Evolutionary conservation across 208 protist species (phyloP).

Genomic region (Trichomonas vaginalis): DNA sequence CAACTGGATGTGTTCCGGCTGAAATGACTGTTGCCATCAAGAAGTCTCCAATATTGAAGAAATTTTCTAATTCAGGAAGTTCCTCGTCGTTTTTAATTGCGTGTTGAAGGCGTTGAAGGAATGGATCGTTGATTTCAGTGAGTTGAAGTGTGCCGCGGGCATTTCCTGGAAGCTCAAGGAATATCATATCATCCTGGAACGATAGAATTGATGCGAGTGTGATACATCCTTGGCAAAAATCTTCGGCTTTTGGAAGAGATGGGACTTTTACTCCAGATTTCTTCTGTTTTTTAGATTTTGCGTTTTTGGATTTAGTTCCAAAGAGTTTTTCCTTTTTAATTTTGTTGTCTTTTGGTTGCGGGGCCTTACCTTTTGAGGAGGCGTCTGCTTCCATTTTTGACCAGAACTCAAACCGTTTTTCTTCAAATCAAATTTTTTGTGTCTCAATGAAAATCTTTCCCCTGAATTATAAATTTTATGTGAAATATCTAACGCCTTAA

Average conservation of each 20-base stretch:
- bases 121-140: background rate
- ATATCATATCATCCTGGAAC: background rate
- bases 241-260: background rate
- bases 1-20: background rate
- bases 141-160: background rate
- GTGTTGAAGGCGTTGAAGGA: background rate
- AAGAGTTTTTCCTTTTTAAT: background rate
- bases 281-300: background rate
- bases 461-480: too few species aligned
- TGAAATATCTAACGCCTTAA: too few species aligned
- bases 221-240: background rate
- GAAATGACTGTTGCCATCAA: background rate
- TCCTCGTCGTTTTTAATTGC: background rate
- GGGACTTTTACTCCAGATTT: background rate
- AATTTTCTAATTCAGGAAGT: background rate
- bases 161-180: background rate
- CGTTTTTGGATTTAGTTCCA: background rate
- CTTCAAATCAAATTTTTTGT: background rate
- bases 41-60: conserved; percentile 1
- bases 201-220: background rate
- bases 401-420: background rate
- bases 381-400: background rate
- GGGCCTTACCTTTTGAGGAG: background rate
- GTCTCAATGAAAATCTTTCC: background rate
- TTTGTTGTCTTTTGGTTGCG: background rate